Evolutionary conservation across 2,329 filamentous ascomycete species (phyloP).

Genomic region (Fonsecaea erecta): DNA sequence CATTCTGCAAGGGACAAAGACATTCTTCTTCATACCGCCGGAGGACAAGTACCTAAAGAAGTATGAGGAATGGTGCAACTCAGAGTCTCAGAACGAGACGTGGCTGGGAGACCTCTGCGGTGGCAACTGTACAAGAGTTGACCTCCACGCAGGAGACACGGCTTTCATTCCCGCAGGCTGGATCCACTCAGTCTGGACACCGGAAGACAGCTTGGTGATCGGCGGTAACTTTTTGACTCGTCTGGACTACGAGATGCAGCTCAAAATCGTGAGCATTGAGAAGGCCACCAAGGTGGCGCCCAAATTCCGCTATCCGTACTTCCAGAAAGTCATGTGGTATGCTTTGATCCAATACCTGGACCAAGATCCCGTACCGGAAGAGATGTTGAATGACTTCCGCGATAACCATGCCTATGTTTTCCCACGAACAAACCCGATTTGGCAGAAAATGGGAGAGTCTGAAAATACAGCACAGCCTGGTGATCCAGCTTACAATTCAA

Average conservation of each 20-base stretch:
- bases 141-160: constrained; percentile 69
- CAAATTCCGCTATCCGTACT: constrained; percentile 70
- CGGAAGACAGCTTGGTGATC: constrained; percentile 70
- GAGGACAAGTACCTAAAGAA: constrained; percentile 71
- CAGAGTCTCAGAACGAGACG: constrained; percentile 67
- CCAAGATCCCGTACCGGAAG: constrained; percentile 65
- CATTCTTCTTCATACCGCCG: constrained; percentile 73
- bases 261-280: constrained; percentile 68
- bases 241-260: constrained; percentile 69
- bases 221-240: constrained; percentile 72
- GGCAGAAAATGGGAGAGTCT: constrained; percentile 62
- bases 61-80: constrained; percentile 73
- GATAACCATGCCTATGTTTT: constrained; percentile 60
- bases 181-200: constrained; percentile 75
- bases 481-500: constrained; percentile 60
- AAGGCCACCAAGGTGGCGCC: constrained; percentile 68
- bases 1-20: constrained; percentile 70
- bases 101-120: constrained; percentile 65
- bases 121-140: constrained; percentile 69
- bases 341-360: constrained; percentile 67
- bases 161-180: constrained; percentile 73
- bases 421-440: constrained; percentile 60
- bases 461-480: constrained; percentile 57
- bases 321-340: constrained; percentile 71
- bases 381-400: constrained; percentile 60